These are phyloP conservation scores for Amaranthus cruentus DNA, from an alignment of 148 eudicot species.

Conservation along the genomic window DNA sequence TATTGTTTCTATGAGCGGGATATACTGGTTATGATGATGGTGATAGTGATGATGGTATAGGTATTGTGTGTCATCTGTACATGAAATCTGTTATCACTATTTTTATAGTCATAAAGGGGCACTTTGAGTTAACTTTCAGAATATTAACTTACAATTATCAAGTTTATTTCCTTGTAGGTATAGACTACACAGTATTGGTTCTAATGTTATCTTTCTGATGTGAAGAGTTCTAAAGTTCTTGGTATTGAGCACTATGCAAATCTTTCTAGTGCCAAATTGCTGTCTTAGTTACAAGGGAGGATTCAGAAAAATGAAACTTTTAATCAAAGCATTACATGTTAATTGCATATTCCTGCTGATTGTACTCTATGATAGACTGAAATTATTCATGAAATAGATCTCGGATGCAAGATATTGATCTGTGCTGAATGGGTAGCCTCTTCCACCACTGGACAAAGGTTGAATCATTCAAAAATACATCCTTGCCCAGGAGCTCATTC, in stretches of 20 bases:
- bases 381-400: constrained; percentile 24
- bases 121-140: neutral
- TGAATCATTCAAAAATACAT: constrained; percentile 58
- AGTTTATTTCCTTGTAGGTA: neutral
- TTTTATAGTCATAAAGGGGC: no score
- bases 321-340: constrained; percentile 1
- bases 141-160: neutral
- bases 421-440: constrained; percentile 57
- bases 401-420: constrained; percentile 42
- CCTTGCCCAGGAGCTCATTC: constrained; percentile 34
- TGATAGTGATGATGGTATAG: neutral
- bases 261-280: neutral
- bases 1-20: no score
- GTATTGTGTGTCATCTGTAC: neutral
- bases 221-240: neutral
- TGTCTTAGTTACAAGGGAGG: neutral
- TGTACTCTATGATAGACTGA: neutral
- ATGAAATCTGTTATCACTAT: neutral
- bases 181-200: no score
- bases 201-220: no score
- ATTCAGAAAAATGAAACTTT: neutral
- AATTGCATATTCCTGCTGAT: neutral
- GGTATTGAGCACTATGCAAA: neutral
- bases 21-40: no score
- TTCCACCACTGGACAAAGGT: constrained; percentile 87